Evolutionary conservation across 73 alveolate species (phyloP).

Genomic region (Paramecium tetraurelia): DNA sequence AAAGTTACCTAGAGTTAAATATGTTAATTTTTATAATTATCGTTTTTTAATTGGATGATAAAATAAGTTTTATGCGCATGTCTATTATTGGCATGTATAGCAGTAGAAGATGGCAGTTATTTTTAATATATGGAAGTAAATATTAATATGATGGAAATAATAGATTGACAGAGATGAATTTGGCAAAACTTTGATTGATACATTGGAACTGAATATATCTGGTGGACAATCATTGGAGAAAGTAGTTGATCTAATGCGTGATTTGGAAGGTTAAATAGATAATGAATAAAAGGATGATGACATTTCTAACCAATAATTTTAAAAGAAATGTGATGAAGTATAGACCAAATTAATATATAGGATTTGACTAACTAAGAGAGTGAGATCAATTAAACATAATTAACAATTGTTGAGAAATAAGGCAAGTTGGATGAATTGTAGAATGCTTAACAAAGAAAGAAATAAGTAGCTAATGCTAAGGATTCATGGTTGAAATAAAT

Average conservation of each 20-base stretch:
- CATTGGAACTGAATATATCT: neutral
- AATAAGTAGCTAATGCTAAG: neutral
- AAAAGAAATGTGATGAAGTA: neutral
- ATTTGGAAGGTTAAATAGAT: neutral
- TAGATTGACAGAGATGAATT: constrained; percentile 26
- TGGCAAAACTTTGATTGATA: constrained; percentile 30
- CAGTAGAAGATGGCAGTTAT: neutral
- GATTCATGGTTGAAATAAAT: neutral
- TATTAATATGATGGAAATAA: neutral
- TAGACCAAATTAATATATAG: neutral
- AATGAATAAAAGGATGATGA: constrained; percentile 6
- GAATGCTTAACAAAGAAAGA: neutral
- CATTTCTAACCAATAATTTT: neutral
- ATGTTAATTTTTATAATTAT: neutral
- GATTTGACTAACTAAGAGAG: neutral
- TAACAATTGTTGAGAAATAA: neutral
- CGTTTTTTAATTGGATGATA: neutral
- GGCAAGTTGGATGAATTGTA: neutral
- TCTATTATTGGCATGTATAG: neutral
- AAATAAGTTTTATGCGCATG: neutral
- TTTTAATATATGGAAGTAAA: neutral
- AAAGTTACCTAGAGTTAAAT: neutral
- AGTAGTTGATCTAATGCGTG: neutral
- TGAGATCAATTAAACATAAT: neutral
- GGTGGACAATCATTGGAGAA: neutral